Conservation (phyloP, 2,329 filamentous ascomycete genomes). For the Macrophomina pseudophaseolina region DNA sequence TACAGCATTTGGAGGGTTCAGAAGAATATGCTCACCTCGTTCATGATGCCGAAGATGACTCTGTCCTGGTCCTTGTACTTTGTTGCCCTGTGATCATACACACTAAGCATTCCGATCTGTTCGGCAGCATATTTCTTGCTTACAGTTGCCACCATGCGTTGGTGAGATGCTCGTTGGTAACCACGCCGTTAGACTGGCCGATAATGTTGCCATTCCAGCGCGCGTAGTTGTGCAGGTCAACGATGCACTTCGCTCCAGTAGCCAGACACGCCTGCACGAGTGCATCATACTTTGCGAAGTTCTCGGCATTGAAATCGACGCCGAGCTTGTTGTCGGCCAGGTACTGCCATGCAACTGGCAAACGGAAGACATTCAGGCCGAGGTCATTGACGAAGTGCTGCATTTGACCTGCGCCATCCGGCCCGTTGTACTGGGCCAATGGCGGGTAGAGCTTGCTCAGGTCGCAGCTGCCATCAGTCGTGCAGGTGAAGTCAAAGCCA, state of each 20-base stretch:
- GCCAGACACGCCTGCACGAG: slow-evolving; percentile 37
- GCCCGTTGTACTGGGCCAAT: neutral
- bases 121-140: neutral
- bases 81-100: neutral
- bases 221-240: slow-evolving; percentile 40
- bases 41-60: slow-evolving; percentile 25
- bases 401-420: slow-evolving; percentile 27
- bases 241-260: slow-evolving; percentile 33
- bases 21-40: neutral
- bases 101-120: too few relatives aligned
- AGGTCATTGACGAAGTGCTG: slow-evolving; percentile 30
- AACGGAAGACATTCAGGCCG: slow-evolving; percentile 26
- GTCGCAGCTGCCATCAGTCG: slow-evolving; percentile 48
- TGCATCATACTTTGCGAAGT: slow-evolving; percentile 35
- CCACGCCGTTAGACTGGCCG: slow-evolving; percentile 11
- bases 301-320: slow-evolving; percentile 33
- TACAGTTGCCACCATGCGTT: slow-evolving; percentile 20
- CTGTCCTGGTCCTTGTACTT: slow-evolving; percentile 16
- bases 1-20: neutral
- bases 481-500: slow-evolving; percentile 42
- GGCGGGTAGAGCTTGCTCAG: slow-evolving; percentile 40
- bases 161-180: slow-evolving; percentile 12
- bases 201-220: slow-evolving; percentile 25
- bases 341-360: slow-evolving; percentile 32
- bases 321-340: slow-evolving; percentile 36